These are phyloP conservation scores for Mrakia gelida DNA, from an alignment of 768 basidiomycete genomes.

Conservation along the genomic window DNA sequence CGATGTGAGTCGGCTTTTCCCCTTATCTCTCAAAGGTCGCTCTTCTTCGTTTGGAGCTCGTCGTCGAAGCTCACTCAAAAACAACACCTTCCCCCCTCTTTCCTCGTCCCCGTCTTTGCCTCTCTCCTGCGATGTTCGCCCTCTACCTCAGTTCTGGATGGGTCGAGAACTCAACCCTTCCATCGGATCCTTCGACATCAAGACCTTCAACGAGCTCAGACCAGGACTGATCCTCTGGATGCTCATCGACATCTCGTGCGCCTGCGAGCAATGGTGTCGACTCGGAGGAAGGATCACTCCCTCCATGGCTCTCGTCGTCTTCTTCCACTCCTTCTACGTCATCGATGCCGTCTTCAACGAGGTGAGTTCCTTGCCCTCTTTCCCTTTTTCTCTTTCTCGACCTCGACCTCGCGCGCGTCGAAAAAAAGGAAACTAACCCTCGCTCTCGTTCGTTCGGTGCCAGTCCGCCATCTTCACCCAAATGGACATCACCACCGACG, in stretches of 20 bases:
- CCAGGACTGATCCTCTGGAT: conserved; percentile 90
- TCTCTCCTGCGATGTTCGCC: background rate
- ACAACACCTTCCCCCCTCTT: conserved; percentile 5
- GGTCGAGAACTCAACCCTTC: conserved; percentile 92
- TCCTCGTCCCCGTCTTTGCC: background rate
- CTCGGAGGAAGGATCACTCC: conserved; percentile 69
- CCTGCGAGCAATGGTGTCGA: conserved; percentile 81
- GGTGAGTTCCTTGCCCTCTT: conserved; percentile 48
- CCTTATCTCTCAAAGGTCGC: background rate
- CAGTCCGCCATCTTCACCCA: conserved; percentile 85
- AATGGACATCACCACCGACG: conserved; percentile 97
- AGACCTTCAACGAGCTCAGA: conserved; percentile 76
- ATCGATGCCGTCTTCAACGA: conserved; percentile 85
- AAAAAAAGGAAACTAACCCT: background rate
- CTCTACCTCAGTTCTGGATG: conserved; percentile 91
- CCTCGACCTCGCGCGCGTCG: background rate
- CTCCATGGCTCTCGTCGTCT: conserved; percentile 82
- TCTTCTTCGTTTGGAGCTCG: too few relatives aligned
- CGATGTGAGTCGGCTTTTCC: conserved; percentile 59
- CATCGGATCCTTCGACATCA: conserved; percentile 69
- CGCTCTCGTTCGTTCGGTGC: background rate
- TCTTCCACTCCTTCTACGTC: conserved; percentile 84
- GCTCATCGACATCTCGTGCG: conserved; percentile 82
- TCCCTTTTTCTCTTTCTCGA: background rate
- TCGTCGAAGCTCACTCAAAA: background rate